Evolutionary conservation across 2,329 filamentous ascomycete species (phyloP), one percentile per base, ranked within the genome.

Genomic region (Beauveria brongniartii): DNA sequence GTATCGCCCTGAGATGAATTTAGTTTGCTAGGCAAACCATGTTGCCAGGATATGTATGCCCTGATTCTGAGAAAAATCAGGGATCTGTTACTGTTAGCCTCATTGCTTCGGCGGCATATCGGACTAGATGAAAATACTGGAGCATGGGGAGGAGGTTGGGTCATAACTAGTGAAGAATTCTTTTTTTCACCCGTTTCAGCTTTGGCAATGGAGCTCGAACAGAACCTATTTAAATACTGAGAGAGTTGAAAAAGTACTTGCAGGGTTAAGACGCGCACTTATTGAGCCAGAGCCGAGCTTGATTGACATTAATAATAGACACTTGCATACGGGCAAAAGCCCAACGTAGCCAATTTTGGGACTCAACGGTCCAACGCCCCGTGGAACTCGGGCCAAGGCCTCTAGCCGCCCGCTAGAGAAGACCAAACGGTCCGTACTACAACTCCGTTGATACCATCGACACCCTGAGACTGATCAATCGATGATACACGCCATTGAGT

Each of bases 111-210:
- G 55, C 47, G 37, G 55, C 55, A 24, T 28, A 52, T 59, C 56
- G n/a, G 48, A 50, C 48, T 37, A 37, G 57, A 59, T 59, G 48
- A 28, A 24, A 46, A 47, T 54, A 59, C 37, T 59, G 57, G 48
- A 40, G 48, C 50, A 28, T 34, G 37, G 56, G 37, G 48, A 41
- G 34, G 47, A 24, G 56, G 57, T 26, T 53, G 40, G 57, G 47
- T 22, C 53, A 22, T n/a, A 14, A n/a, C 7, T 28, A 20, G 28
- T 24, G 26, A 55, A 37, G 41, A 28, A 48, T 44, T 47, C 20
- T 28, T 20, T 41, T 28, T 57, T 14, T 40, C 26, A 16, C 20
- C 2, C 18, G 14, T 34, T 40, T 20, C 10, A 48, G 28, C 41
- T 34, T 24, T 12, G 5, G 34, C 12, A 12, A 14, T 14, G 12